Percentiles rank a stretch among this genome's conserved stretches.
Conservation (phyloP, 352 stramenopile genomes). For the Phytopythium delawarense region DNA sequence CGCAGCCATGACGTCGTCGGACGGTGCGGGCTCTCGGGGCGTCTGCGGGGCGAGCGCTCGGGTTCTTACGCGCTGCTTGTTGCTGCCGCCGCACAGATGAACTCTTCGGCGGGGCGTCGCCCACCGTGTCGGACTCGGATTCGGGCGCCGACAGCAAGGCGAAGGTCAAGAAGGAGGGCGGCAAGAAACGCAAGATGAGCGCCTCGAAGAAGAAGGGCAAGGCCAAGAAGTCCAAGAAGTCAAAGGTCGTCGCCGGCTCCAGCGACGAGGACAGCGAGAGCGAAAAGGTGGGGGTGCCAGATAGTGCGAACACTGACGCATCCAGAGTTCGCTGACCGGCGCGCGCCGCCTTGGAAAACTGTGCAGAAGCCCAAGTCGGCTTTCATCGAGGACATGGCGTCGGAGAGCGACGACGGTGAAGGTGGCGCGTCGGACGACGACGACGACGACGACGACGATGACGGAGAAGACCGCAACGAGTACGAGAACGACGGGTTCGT, state of each 20-base stretch:
- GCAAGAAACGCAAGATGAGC: constrained; percentile 75
- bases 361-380: constrained; percentile 67
- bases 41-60: neutral
- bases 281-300: constrained; percentile 36
- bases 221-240: constrained; percentile 63
- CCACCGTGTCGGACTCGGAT: constrained; percentile 83
- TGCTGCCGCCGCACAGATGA: constrained; percentile 45
- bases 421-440: constrained; percentile 53
- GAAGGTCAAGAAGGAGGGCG: constrained; percentile 15
- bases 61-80: neutral
- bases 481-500: constrained; percentile 90
- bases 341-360: neutral
- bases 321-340: neutral
- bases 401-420: constrained; percentile 78
- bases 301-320: neutral
- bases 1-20: constrained; percentile 7
- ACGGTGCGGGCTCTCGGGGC: neutral
- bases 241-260: constrained; percentile 34
- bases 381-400: constrained; percentile 89
- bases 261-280: constrained; percentile 69
- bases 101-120: constrained; percentile 59
- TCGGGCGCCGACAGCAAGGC: constrained; percentile 53
- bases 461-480: constrained; percentile 83
- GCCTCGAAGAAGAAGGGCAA: constrained; percentile 28
- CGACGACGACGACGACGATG: constrained; percentile 79